Conservation (phyloP, 805 yeast genomes). For the Sungouiella blattae region DNA sequence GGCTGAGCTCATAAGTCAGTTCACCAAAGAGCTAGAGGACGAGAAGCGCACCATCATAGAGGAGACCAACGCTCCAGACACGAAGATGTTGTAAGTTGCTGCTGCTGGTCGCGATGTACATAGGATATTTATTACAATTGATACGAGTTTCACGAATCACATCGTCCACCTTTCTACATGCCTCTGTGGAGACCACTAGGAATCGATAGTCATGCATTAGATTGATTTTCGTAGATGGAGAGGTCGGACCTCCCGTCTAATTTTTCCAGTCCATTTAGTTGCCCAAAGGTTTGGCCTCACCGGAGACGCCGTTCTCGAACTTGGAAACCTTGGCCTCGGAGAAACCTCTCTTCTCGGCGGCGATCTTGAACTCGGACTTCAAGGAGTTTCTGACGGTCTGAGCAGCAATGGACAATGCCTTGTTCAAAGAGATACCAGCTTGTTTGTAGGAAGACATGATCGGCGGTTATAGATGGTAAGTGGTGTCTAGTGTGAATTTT, state of each 20-base stretch:
- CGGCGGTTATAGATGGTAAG: slow-evolving; percentile 2
- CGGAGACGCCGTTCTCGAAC: slow-evolving; percentile 64
- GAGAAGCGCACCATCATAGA: slow-evolving; percentile 3
- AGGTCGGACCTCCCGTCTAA: too few species aligned
- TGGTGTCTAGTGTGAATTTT: slow-evolving; percentile 3
- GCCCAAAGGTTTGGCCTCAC: slow-evolving; percentile 38
- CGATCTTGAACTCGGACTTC: slow-evolving; percentile 78
- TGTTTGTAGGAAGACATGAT: slow-evolving; percentile 46
- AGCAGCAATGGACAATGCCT: slow-evolving; percentile 88
- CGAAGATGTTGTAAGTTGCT: slow-evolving; percentile 6
- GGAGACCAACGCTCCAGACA: slow-evolving; percentile 5
- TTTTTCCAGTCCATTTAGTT: slow-evolving; percentile 14
- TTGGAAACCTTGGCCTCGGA: slow-evolving; percentile 72
- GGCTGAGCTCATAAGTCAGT: slow-evolving; percentile 25
- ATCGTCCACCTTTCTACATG: too few species aligned
- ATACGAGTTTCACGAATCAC: too few species aligned
- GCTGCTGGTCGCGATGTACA: slow-evolving; percentile 10
- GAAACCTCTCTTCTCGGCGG: slow-evolving; percentile 65
- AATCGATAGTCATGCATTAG: too few species aligned
- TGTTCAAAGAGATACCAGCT: slow-evolving; percentile 64
- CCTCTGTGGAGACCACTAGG: too few species aligned
- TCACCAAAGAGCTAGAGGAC: slow-evolving; percentile 18
- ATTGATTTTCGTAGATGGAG: too few species aligned
- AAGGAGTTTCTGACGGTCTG: slow-evolving; percentile 82
- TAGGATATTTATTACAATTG: slow-evolving; percentile 1